Percentiles rank a stretch among this genome's conserved stretches.
phyloP scores from a whole-genome alignment of 371 early-diverging fungal genomes.

The Mortierella polycephala region DNA sequence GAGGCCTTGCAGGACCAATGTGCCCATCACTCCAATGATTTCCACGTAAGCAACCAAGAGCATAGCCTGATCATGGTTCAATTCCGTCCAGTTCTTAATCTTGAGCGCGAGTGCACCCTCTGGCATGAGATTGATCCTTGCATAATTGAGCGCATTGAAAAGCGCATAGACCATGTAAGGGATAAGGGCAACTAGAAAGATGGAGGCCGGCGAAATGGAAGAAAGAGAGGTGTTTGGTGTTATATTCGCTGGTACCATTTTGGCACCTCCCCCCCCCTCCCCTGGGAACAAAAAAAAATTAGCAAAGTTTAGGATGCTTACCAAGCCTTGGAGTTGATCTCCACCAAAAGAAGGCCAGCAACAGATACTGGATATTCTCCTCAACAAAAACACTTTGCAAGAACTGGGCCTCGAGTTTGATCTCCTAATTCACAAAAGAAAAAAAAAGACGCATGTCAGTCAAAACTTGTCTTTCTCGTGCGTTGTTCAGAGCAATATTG shows the following conservation, averaged over 20 bases:
- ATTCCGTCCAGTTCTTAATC: conserved; percentile 73
- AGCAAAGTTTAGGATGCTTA: conserved; percentile 41
- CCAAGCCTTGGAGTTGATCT: conserved; percentile 76
- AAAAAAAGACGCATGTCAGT: background rate
- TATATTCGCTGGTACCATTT: background rate
- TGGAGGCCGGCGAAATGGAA: background rate
- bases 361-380: conserved; percentile 89
- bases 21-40: conserved; percentile 80
- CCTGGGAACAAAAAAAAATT: background rate
- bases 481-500: no score
- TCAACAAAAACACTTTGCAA: conserved; percentile 79
- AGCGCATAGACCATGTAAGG: conserved; percentile 88
- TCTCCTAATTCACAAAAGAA: conserved; percentile 11
- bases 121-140: conserved; percentile 80
- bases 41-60: conserved; percentile 82
- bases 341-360: conserved; percentile 86
- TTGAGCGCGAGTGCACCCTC: conserved; percentile 64
- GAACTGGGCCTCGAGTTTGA: conserved; percentile 53
- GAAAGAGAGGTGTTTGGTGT: background rate
- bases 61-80: conserved; percentile 79
- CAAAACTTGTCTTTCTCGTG: no score
- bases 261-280: no score
- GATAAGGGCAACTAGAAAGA: conserved; percentile 74
- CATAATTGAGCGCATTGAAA: conserved; percentile 85
- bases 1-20: conserved; percentile 73